Evolutionary conservation across 352 stramenopile genomes (phyloP).

Genomic region (Peronospora farinosa): DNA sequence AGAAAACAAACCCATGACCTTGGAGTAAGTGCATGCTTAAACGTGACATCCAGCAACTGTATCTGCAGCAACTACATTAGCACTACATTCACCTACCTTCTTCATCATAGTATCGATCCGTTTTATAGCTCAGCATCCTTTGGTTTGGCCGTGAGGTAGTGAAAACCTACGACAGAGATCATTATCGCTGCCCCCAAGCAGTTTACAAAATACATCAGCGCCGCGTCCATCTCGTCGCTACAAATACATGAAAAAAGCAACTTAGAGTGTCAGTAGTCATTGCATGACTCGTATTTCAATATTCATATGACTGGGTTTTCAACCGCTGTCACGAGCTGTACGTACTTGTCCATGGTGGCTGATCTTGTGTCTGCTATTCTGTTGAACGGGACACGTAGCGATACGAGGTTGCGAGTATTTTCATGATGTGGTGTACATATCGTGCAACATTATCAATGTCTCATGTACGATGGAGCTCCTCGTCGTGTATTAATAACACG

Average conservation of each 20-base stretch:
- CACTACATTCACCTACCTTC: background rate
- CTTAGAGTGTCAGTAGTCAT: conserved; percentile 6
- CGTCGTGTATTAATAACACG: too few species aligned
- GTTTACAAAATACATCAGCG: conserved; percentile 87
- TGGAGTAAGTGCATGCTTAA: background rate
- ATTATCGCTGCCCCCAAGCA: conserved; percentile 83
- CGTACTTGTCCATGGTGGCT: conserved; percentile 41
- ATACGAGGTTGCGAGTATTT: background rate
- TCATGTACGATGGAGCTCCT: too few species aligned
- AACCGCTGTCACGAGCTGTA: background rate
- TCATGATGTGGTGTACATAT: conserved; percentile 11
- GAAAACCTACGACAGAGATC: conserved; percentile 82
- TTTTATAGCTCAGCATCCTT: conserved; percentile 77
- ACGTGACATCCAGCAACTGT: background rate
- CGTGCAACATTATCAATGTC: conserved; percentile 1
- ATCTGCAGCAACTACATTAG: background rate
- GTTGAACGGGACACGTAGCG: conserved; percentile 3
- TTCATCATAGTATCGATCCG: background rate
- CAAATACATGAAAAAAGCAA: conserved; percentile 6
- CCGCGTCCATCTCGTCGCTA: conserved; percentile 83
- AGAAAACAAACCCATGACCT: too few species aligned
- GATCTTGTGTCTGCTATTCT: conserved; percentile 21
- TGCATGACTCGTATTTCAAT: background rate
- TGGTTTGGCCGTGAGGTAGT: conserved; percentile 79
- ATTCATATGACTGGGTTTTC: too few species aligned